These are phyloP conservation scores for Dipteronia sinensis DNA, from an alignment of 345 rosid genomes.

Conservation along the genomic window DNA sequence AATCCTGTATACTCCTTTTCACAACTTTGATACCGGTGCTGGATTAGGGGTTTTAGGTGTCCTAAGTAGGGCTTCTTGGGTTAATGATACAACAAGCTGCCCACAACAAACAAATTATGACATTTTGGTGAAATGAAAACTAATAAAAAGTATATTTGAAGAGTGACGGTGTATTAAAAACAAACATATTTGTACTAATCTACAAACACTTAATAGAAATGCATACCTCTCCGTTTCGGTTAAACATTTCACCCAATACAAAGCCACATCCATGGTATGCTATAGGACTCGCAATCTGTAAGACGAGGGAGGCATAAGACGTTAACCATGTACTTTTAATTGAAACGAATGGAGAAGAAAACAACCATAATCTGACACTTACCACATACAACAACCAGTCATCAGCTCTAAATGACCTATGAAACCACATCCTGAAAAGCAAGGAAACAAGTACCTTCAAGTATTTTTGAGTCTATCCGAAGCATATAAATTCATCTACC, in stretches of 20 bases:
- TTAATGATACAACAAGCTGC: conserved; percentile 76
- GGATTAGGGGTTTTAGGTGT: conserved; percentile 39
- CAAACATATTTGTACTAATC: not conserved
- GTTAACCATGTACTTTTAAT: conserved; percentile 3
- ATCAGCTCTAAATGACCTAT: conserved; percentile 79
- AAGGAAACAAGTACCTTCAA: not conserved
- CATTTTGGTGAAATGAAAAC: not conserved
- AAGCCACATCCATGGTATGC: conserved; percentile 72
- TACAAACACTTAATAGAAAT: not conserved
- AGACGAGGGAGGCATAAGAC: not conserved
- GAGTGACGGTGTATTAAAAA: not conserved
- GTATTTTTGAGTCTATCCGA: not conserved
- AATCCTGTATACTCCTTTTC: conserved; percentile 22
- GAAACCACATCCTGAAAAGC: conserved; percentile 84
- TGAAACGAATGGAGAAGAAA: not conserved
- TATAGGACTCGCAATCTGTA: conserved; percentile 66
- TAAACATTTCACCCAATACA: conserved; percentile 76
- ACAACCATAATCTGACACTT: conserved; percentile 22
- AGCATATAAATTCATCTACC: not conserved
- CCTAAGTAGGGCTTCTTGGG: conserved; percentile 86
- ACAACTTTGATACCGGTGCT: conserved; percentile 61
- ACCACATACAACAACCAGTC: conserved; percentile 93
- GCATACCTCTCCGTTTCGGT: conserved; percentile 78
- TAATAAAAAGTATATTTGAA: not conserved
- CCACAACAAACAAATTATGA: not conserved